Evolutionary conservation across 2,329 filamentous ascomycete genomes (phyloP).

Genomic region (Hyphodiscus sp.): DNA sequence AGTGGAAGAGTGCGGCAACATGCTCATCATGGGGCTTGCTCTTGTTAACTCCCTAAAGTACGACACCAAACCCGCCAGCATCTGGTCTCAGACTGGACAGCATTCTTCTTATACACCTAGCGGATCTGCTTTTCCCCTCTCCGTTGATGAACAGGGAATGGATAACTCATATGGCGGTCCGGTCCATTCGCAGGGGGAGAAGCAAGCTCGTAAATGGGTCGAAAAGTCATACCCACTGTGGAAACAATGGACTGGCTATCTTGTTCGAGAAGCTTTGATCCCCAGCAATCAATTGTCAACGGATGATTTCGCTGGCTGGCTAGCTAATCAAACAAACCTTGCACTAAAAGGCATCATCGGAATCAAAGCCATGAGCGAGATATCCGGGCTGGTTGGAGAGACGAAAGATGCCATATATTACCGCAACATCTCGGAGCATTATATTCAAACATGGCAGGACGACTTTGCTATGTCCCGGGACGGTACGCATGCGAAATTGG

Average conservation of each 20-base stretch:
- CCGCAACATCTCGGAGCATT: conserved; percentile 53
- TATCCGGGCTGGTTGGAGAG: conserved; percentile 52
- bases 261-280: conserved; percentile 57
- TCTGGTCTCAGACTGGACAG: conserved; percentile 43
- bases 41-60: conserved; percentile 69
- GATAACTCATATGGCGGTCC: conserved; percentile 57
- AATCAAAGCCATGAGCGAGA: conserved; percentile 68
- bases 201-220: conserved; percentile 57
- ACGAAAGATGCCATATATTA: conserved; percentile 51
- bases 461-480: conserved; percentile 56
- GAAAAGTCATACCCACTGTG: conserved; percentile 54
- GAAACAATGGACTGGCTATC: conserved; percentile 65
- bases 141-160: conserved; percentile 45
- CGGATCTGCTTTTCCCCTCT: conserved; percentile 24
- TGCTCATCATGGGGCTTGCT: conserved; percentile 68
- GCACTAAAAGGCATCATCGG: conserved; percentile 75
- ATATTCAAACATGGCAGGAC: conserved; percentile 60
- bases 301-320: conserved; percentile 64
- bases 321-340: conserved; percentile 63
- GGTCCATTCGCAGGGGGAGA: conserved; percentile 39
- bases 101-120: conserved; percentile 18
- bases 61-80: conserved; percentile 49
- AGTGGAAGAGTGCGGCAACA: conserved; percentile 60
- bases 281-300: conserved; percentile 63
- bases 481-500: conserved; percentile 59